Evolutionary conservation across 1,139 yeast species (phyloP).

Genomic region (Blastobotrys aristatus): DNA sequence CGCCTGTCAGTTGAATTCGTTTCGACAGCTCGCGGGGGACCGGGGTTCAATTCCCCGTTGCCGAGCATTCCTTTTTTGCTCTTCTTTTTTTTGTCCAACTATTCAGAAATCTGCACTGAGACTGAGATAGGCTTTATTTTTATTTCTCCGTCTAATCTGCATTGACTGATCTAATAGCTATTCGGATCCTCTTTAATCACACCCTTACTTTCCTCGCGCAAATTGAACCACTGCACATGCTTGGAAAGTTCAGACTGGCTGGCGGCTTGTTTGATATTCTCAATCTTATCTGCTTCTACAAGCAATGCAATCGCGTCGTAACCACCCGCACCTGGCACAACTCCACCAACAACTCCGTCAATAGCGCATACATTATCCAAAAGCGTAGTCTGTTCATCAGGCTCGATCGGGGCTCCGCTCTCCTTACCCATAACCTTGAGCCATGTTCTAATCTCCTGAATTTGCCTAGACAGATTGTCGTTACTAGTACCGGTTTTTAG

Average conservation of each 20-base stretch:
- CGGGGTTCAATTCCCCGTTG: constrained; percentile 71
- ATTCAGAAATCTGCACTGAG: not conserved
- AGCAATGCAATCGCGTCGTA: constrained; percentile 83
- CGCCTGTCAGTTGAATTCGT: constrained; percentile 31
- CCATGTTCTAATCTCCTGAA: constrained; percentile 48
- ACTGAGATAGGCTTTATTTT: too few species aligned
- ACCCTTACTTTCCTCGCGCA: constrained; percentile 34
- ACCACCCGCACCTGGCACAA: constrained; percentile 99
- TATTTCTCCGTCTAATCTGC: not conserved
- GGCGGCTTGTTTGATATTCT: constrained; percentile 38
- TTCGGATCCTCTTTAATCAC: constrained; percentile 21
- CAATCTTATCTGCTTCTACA: constrained; percentile 47
- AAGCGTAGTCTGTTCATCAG: constrained; percentile 63
- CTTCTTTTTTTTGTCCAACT: not conserved
- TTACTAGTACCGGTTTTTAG: constrained; percentile 28
- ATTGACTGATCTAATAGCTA: not conserved
- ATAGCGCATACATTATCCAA: constrained; percentile 55
- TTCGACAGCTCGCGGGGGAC: constrained; percentile 50
- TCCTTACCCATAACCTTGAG: constrained; percentile 55
- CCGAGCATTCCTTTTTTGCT: constrained; percentile 40
- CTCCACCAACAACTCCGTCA: constrained; percentile 84
- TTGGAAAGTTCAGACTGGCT: constrained; percentile 22
- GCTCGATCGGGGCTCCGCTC: constrained; percentile 87
- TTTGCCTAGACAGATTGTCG: constrained; percentile 26
- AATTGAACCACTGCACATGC: constrained; percentile 33